These are phyloP conservation scores for Coriolopsis trogii DNA, from an alignment of 1,284 basidiomycete species.

Conservation along the genomic window DNA sequence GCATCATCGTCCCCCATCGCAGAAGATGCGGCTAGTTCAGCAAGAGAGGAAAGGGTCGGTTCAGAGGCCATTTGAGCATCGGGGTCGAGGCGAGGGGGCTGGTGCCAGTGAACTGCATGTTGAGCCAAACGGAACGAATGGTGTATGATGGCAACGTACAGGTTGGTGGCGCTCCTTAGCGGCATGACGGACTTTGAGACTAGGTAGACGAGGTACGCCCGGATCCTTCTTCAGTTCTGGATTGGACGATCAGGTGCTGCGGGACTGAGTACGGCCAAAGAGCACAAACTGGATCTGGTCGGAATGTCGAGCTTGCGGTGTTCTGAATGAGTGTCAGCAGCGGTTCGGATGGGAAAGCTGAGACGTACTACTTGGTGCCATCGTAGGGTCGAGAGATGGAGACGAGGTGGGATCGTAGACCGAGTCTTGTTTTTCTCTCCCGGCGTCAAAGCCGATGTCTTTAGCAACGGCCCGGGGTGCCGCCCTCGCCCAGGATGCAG, in stretches of 20 bases:
- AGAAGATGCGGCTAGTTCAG: constrained; percentile 43
- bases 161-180: constrained; percentile 49
- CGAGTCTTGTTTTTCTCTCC: too few species aligned
- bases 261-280: background rate
- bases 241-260: constrained; percentile 1
- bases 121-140: background rate
- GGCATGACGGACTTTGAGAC: constrained; percentile 64
- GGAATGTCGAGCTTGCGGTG: constrained; percentile 50
- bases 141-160: constrained; percentile 29
- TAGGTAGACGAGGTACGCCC: constrained; percentile 76
- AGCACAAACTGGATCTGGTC: constrained; percentile 52
- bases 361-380: constrained; percentile 61
- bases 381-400: constrained; percentile 28
- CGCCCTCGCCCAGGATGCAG: too few species aligned
- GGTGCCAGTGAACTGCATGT: background rate
- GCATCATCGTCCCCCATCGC: constrained; percentile 28
- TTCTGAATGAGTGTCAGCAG: constrained; percentile 34
- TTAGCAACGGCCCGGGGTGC: too few species aligned
- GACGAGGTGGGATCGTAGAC: background rate
- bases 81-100: constrained; percentile 39
- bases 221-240: constrained; percentile 83
- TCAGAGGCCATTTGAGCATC: constrained; percentile 76
- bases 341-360: background rate
- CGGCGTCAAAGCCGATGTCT: too few species aligned
- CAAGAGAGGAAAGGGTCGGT: constrained; percentile 65